Percentiles rank a stretch among this genome's conserved stretches.
These are phyloP conservation scores for Trametes versicolor DNA, from an alignment of 1,284 basidiomycete genomes.

Conservation along the genomic window DNA sequence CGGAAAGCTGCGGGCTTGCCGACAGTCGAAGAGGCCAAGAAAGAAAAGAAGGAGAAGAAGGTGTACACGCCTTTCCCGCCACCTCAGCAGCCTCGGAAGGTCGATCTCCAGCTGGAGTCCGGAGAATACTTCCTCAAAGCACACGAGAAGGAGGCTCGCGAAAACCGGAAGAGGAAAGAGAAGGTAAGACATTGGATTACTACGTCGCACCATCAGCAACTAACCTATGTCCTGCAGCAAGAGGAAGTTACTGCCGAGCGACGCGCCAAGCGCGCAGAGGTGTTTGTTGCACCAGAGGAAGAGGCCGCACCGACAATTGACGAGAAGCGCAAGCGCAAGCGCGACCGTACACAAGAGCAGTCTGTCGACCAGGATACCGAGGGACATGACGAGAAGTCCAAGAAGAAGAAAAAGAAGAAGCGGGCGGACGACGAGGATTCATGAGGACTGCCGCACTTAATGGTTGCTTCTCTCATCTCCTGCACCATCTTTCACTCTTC, in stretches of 20 bases:
- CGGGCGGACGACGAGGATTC: constrained; percentile 19
- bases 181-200: constrained; percentile 57
- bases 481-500: not conserved
- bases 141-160: constrained; percentile 77
- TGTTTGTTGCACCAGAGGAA: constrained; percentile 86
- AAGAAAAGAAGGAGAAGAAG: constrained; percentile 82
- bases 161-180: constrained; percentile 71
- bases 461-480: not conserved
- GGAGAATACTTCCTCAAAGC: constrained; percentile 99
- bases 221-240: constrained; percentile 63
- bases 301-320: constrained; percentile 75
- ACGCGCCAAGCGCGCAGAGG: constrained; percentile 82
- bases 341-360: constrained; percentile 45
- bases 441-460: not conserved
- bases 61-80: constrained; percentile 99
- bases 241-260: constrained; percentile 73
- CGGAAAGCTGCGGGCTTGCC: constrained; percentile 69
- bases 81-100: constrained; percentile 91
- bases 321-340: constrained; percentile 74
- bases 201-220: not conserved
- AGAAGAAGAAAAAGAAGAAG: constrained; percentile 48
- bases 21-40: constrained; percentile 46
- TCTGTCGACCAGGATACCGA: constrained; percentile 32
- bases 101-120: constrained; percentile 94
- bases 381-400: constrained; percentile 35